Conservation (phyloP, 2,329 filamentous ascomycete species). For the Penicillium janthinellum region DNA sequence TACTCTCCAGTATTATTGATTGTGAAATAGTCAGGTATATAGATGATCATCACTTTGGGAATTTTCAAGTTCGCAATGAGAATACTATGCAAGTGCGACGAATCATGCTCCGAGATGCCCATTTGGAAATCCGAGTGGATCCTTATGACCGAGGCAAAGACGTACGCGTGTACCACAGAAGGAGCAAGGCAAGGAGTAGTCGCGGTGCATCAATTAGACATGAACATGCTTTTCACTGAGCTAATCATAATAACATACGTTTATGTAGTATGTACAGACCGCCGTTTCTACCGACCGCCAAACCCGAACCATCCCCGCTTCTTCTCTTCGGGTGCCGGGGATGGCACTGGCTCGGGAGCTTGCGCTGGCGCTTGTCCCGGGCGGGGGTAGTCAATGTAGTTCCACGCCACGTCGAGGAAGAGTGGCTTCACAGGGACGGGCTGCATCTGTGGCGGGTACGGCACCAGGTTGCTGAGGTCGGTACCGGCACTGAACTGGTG, state of each 20-base stretch:
- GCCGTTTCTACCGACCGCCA: conserved; percentile 44
- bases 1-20: no score
- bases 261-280: background rate
- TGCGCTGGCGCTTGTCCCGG: conserved; percentile 24
- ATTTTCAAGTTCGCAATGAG: no score
- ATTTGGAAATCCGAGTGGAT: no score
- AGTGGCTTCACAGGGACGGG: conserved; percentile 89
- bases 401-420: conserved; percentile 96
- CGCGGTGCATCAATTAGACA: background rate
- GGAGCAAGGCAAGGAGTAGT: background rate
- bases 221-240: background rate
- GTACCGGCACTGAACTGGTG: conserved; percentile 73
- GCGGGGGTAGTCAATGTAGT: conserved; percentile 90
- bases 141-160: background rate
- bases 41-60: no score
- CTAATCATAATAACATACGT: background rate
- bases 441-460: conserved; percentile 81
- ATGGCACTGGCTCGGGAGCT: background rate
- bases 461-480: conserved; percentile 78
- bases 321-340: conserved; percentile 42
- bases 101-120: no score
- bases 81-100: no score
- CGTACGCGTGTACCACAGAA: background rate
- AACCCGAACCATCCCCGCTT: conserved; percentile 78
- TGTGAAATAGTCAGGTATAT: no score